These are phyloP conservation scores for Mucor velutinosus DNA, from an alignment of 371 early-diverging fungal species.

Conservation along the genomic window DNA sequence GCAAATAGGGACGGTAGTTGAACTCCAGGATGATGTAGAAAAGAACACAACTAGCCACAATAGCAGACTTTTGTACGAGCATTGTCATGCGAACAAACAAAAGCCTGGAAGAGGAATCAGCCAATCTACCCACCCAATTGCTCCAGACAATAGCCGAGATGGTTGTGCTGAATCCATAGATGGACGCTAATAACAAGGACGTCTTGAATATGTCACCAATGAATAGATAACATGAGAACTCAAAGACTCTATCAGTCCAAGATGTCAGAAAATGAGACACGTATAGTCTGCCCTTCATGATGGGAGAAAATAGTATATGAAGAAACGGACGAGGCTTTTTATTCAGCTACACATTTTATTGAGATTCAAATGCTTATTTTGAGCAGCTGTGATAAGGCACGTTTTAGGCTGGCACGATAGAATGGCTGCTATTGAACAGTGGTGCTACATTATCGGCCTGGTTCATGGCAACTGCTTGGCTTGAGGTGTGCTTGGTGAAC, in stretches of 20 bases:
- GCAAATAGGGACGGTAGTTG: neutral
- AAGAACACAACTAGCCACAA: neutral
- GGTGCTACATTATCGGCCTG: neutral
- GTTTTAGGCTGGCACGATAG: neutral
- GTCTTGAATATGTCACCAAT: conserved; percentile 4
- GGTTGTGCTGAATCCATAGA: conserved; percentile 4
- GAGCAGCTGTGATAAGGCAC: neutral
- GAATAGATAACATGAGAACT: neutral
- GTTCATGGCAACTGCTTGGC: neutral
- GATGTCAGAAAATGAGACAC: conserved; percentile 1
- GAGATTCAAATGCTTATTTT: neutral
- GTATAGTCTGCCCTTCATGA: neutral
- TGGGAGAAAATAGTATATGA: neutral
- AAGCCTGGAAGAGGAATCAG: neutral
- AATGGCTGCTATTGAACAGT: neutral
- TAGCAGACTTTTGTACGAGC: neutral
- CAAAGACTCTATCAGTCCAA: conserved; percentile 5
- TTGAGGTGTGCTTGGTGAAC: neutral
- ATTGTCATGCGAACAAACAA: conserved; percentile 1
- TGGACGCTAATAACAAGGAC: neutral
- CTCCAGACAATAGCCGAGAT: conserved; percentile 4
- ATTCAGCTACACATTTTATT: neutral
- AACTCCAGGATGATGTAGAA: neutral
- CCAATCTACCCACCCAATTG: neutral
- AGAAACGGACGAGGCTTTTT: neutral